A percentile compares a stretch with the other conserved stretches of the same genome.
Conservation (phyloP, 2,329 filamentous ascomycete genomes). For the Chaetomium strumarium region DNA sequence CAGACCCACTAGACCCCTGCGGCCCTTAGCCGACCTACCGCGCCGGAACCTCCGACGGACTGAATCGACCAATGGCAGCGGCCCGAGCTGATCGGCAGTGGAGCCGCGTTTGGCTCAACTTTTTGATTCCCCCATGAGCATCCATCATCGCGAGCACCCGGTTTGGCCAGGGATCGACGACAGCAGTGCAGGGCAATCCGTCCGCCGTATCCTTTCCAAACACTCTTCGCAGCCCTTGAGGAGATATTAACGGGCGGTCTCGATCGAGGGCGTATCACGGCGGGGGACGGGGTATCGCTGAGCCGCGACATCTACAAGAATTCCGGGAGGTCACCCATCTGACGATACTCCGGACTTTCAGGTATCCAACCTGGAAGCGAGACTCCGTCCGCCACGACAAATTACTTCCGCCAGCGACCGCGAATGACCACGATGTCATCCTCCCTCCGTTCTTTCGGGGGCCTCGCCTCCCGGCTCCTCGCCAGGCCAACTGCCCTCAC, state of each 20-base stretch:
- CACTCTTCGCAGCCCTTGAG: background rate
- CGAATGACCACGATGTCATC: constrained; percentile 14
- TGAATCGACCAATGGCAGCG: constrained; percentile 4
- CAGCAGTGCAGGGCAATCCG: background rate
- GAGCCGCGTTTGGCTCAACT: constrained; percentile 6
- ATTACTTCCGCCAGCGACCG: background rate
- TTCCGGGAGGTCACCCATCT: background rate
- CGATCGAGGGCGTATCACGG: too few species aligned
- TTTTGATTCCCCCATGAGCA: constrained; percentile 10
- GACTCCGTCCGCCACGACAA: too few species aligned
- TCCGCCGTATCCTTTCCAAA: background rate
- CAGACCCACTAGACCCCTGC: background rate
- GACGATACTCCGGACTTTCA: background rate
- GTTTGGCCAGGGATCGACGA: constrained; percentile 7
- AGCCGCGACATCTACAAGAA: too few species aligned
- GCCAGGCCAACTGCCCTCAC: constrained; percentile 8
- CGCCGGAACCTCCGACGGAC: too few species aligned
- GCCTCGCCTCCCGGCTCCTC: constrained; percentile 19
- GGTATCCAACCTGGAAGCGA: background rate
- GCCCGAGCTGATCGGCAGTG: constrained; percentile 1
- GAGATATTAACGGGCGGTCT: too few species aligned
- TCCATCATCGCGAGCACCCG: constrained; percentile 2
- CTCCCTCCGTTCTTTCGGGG: constrained; percentile 18
- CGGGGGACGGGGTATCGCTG: background rate
- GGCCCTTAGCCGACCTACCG: background rate